Base-by-base conservation (phyloP, 352 stramenopile species). In the Phytopythium montanum region DNA sequence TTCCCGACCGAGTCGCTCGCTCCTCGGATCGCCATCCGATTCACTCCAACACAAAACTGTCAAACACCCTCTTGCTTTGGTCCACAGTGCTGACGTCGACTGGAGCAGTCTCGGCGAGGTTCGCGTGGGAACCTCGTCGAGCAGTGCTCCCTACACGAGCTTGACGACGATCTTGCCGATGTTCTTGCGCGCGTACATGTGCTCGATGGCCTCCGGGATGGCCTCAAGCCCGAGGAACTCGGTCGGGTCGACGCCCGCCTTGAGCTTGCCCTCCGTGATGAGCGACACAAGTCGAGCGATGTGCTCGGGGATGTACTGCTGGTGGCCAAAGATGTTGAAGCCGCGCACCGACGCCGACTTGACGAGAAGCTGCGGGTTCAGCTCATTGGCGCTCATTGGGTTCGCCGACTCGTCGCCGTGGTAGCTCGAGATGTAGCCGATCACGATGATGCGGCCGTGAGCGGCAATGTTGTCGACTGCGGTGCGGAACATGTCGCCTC, bases 91-190 rank as follows among this genome's bases (percentile, higher is more conserved):
- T n/a, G n/a, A n/a, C n/a, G n/a, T n/a, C n/a, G n/a, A n/a, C n/a
- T n/a, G n/a, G n/a, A n/a, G n/a, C n/a, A n/a, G n/a, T n/a, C n/a
- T n/a, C n/a, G n/a, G n/a, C n/a, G n/a, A n/a, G n/a, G n/a, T n/a
- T n/a, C n/a, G n/a, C n/a, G n/a, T n/a, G n/a, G n/a, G n/a, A n/a
- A n/a, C n/a, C n/a, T n/a, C n/a, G n/a, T n/a, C n/a, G n/a, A n/a
- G n/a, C n/a, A n/a, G n/a, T n/a, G n/a, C n/a, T n/a, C n/a, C n/a
- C n/a, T n/a, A n/a, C n/a, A n/a, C n/a, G n/a, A n/a, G n/a, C 55
- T 88, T 78, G 46, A 95, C 76, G 28, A 90, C 73, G 62, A 95
- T 76, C 67, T 95, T 95, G 64, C 86, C 86, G 19, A 84, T 90
- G 56, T 87, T 90, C 59, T 88, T 87, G 72, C 86, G 76, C 51